Evolutionary conservation across 139 green algal genomes (phyloP).

Genomic region (Volvox reticuliferus): DNA sequence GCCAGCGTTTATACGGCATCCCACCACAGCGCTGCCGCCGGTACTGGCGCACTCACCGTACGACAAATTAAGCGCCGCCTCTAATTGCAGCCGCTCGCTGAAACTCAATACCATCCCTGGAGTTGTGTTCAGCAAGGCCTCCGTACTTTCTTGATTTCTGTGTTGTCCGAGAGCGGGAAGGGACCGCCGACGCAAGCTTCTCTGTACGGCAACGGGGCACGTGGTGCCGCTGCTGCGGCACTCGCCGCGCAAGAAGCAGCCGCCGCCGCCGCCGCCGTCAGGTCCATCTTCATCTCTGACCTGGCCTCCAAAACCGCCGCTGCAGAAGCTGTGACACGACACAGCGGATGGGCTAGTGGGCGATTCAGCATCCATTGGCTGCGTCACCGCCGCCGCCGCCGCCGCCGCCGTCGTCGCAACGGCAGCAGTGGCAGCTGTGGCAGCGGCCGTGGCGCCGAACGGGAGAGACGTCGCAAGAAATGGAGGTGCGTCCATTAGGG

Average conservation of each 20-base stretch:
- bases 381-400: background rate
- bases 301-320: background rate
- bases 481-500: no score
- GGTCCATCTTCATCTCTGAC: background rate
- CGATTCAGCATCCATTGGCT: background rate
- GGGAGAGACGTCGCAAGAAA: no score
- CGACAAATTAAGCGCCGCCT: background rate
- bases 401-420: background rate
- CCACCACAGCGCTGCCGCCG: no score
- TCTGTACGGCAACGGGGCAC: background rate
- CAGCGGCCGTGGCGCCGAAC: no score
- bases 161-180: no score
- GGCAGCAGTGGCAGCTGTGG: background rate
- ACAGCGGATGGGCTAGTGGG: background rate
- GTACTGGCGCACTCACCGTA: background rate
- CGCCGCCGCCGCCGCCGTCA: background rate
- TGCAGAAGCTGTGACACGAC: background rate
- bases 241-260: background rate
- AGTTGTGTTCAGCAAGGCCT: background rate
- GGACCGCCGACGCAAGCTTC: background rate
- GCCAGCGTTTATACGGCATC: background rate
- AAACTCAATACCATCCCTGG: background rate
- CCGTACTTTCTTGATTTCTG: no score
- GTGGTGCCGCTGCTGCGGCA: background rate
- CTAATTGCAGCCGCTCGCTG: background rate